Conservation (phyloP, 192 early-diverging fungal genomes). For the Backusella luteola region DNA sequence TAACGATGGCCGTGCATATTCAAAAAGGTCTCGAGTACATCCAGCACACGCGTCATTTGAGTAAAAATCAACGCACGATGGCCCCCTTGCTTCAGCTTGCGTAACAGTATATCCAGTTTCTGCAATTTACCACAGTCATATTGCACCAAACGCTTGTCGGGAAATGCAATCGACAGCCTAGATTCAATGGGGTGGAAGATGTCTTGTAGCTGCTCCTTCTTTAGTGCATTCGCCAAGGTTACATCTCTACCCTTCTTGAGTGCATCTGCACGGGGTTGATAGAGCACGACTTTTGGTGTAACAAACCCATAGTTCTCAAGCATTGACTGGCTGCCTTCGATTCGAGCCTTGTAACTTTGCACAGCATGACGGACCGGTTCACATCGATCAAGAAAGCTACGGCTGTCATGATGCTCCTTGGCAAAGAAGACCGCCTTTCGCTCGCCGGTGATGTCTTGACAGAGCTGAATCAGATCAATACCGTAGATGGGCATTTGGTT, state of each 20-base stretch:
- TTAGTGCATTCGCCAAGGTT: neutral
- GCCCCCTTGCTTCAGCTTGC: slow-evolving; percentile 54
- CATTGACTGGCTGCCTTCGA: slow-evolving; percentile 23
- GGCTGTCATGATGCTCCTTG: slow-evolving; percentile 13
- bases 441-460: slow-evolving; percentile 15
- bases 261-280: slow-evolving; percentile 13
- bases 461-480: slow-evolving; percentile 36
- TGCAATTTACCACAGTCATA: slow-evolving; percentile 84
- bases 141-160: slow-evolving; percentile 78
- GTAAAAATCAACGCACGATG: slow-evolving; percentile 66
- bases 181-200: slow-evolving; percentile 56
- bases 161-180: slow-evolving; percentile 74
- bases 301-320: slow-evolving; percentile 60
- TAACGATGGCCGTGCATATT: slow-evolving; percentile 67
- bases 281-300: slow-evolving; percentile 51
- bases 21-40: slow-evolving; percentile 63
- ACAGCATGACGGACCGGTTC: slow-evolving; percentile 35
- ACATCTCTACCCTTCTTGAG: neutral
- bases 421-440: neutral
- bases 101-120: slow-evolving; percentile 54
- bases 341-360: slow-evolving; percentile 36
- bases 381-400: slow-evolving; percentile 31
- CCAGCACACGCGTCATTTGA: slow-evolving; percentile 69
- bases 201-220: slow-evolving; percentile 17
- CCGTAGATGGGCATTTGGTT: slow-evolving; percentile 41